These are phyloP conservation scores for Populus hybrid DNA, from an alignment of 441 rosid genomes.

Conservation along the genomic window DNA sequence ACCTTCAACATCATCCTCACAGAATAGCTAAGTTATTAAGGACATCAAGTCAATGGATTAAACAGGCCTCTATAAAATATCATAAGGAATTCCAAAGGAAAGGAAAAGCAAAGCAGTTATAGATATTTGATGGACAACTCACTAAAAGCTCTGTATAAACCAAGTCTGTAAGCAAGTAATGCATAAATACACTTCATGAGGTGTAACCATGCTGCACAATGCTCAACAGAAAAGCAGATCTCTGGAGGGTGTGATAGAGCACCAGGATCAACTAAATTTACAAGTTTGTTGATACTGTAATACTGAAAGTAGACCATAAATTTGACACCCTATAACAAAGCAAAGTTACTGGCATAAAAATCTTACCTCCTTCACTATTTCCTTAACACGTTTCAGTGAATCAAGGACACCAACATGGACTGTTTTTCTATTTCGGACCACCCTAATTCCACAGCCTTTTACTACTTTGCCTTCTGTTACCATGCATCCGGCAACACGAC, in stretches of 20 bases:
- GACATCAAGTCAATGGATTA: background rate
- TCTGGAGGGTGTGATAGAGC: background rate
- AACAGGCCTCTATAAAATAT: background rate
- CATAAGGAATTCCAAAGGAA: too few relatives aligned
- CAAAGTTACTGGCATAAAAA: background rate
- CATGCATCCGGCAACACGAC: slow-evolving; percentile 99
- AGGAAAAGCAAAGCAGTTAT: background rate
- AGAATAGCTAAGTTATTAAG: background rate
- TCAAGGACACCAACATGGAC: slow-evolving; percentile 71
- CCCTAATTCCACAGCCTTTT: slow-evolving; percentile 83
- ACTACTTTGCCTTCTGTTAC: slow-evolving; percentile 85
- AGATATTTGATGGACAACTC: background rate
- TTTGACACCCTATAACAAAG: background rate
- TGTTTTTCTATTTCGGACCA: slow-evolving; percentile 60
- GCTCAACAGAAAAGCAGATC: background rate
- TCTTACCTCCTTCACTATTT: slow-evolving; percentile 86
- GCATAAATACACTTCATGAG: background rate
- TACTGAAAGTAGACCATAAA: background rate
- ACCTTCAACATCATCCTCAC: background rate
- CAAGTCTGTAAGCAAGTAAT: background rate
- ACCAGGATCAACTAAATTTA: background rate
- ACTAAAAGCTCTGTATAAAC: background rate
- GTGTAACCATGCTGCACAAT: background rate
- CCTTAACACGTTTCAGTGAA: slow-evolving; percentile 89
- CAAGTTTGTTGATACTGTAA: background rate